phyloP scores from a whole-genome alignment of 2,329 filamentous ascomycete species.

The Claviceps maximensis region DNA sequence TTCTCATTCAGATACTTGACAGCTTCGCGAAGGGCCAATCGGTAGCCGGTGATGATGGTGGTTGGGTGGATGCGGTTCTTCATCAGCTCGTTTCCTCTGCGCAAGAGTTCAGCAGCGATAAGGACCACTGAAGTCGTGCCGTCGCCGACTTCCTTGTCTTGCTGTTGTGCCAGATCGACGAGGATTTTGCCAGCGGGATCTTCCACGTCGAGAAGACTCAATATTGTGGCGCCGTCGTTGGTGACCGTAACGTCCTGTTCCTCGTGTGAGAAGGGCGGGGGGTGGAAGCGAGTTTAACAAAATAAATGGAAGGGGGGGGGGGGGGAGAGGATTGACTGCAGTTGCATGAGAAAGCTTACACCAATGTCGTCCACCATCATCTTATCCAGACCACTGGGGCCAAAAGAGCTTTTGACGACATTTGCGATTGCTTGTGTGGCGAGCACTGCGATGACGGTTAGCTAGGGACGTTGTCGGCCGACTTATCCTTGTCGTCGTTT shows the following conservation, averaged over 20 bases:
- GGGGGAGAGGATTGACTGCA: neutral
- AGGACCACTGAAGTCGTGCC: constrained; percentile 96
- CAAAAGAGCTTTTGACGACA: constrained; percentile 98
- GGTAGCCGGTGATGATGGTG: constrained; percentile 97
- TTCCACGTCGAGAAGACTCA: constrained; percentile 89
- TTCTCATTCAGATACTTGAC: constrained; percentile 99
- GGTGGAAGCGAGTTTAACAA: neutral
- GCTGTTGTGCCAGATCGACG: constrained; percentile 93
- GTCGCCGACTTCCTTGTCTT: constrained; percentile 98
- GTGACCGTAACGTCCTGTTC: constrained; percentile 88
- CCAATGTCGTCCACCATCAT: constrained; percentile 99
- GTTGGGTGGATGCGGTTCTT: constrained; percentile 99
- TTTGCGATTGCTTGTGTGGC: constrained; percentile 96
- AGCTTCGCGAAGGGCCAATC: constrained; percentile 86
- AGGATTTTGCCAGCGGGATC: constrained; percentile 97
- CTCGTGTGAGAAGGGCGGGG: neutral
- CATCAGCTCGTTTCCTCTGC: constrained; percentile 93
- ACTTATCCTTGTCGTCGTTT: neutral
- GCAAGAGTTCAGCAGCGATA: constrained; percentile 88
- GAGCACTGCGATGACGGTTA: constrained; percentile 44
- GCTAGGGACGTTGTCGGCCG: constrained; percentile 2
- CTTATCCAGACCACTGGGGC: constrained; percentile 93
- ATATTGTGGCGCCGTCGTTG: constrained; percentile 95
- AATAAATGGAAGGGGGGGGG: neutral
- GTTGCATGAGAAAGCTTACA: constrained; percentile 35